A percentile compares a stretch with the other conserved stretches of the same genome.
phyloP scores from a whole-genome alignment of 2,329 filamentous ascomycete genomes.

The Fusarium sp. region DNA sequence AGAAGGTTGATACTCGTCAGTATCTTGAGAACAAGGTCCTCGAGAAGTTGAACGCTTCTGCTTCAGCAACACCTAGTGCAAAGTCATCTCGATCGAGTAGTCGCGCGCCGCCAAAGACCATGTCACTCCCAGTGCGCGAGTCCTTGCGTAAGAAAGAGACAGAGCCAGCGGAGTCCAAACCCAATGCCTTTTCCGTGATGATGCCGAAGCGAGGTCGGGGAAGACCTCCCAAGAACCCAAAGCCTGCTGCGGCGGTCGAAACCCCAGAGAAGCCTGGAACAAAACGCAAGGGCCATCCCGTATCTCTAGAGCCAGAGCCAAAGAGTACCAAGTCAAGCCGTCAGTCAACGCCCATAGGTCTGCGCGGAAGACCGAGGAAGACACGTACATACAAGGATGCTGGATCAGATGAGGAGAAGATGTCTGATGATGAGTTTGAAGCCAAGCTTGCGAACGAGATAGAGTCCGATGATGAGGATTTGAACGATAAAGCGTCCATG shows the following conservation, averaged over 20 bases:
- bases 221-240: conserved; percentile 44
- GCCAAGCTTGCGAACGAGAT: conserved; percentile 76
- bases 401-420: conserved; percentile 68
- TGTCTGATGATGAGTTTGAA: conserved; percentile 90
- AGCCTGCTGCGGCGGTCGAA: conserved; percentile 33
- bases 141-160: conserved; percentile 53
- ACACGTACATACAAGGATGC: conserved; percentile 64
- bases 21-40: conserved; percentile 86
- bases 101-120: conserved; percentile 35
- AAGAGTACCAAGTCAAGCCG: conserved; percentile 84
- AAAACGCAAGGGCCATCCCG: conserved; percentile 53
- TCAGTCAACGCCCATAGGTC: conserved; percentile 76
- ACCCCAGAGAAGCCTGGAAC: conserved; percentile 36
- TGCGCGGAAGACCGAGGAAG: conserved; percentile 64
- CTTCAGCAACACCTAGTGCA: conserved; percentile 50
- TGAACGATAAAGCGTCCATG: conserved; percentile 46
- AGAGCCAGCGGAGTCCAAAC: conserved; percentile 27
- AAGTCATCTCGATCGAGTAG: conserved; percentile 57
- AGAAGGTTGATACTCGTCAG: conserved; percentile 71
- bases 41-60: conserved; percentile 63
- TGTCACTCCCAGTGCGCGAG: conserved; percentile 53
- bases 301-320: conserved; percentile 52
- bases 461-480: conserved; percentile 55
- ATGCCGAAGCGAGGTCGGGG: conserved; percentile 59
- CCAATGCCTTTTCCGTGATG: conserved; percentile 66